Evolutionary conservation across 495 filamentous ascomycete species (phyloP), one percentile per base, ranked within the genome.

Genomic region (Penicillium malachiteum): DNA sequence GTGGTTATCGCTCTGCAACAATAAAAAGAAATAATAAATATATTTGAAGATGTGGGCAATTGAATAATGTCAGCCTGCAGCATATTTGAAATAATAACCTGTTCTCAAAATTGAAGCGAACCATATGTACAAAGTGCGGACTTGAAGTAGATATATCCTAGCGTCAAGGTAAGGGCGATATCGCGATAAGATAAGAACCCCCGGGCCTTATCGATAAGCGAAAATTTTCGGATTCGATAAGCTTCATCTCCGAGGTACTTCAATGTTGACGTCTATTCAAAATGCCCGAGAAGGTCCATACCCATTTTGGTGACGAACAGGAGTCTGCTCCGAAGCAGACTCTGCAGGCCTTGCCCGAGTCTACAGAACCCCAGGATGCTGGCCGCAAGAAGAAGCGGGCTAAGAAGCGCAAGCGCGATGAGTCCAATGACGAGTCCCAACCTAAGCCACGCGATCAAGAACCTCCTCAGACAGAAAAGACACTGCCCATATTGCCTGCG

Each of bases 271-370:
- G 39, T 41, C 38, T 55, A 48, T 41, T 31, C 52, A 70, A 43
- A 47, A 84, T 84, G 81, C 81, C 81, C 11, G 79, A 83, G 66
- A 73, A 70, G 48, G 50, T 66, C 10, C 56, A 64, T 34, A 62
- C 62, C 11, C 42, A 64, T 13, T 69, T 69, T 38, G 60, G 52
- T 10, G 60, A 58, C 38, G 63, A 62, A 13, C 32, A 61, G 6
- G 56, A 63, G 49, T 34, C 52, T 3, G 34, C 46, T 34, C 17
- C 51, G 7, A 59, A 65, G 26, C 26, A 54, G 37, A 13, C 17
- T 31, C 8, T 21, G 7, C 9, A 26, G 10, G 21, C 48, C 3
- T 11, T 18, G 21, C 21, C 21, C 12, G 17, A 34, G 11, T 3
- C 48, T n/a, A 11, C 48, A 14, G 33, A 31, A 0, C 11, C 31